These are phyloP conservation scores for Quercus lobata DNA, from an alignment of 331 rosid genomes.

Conservation along the genomic window DNA sequence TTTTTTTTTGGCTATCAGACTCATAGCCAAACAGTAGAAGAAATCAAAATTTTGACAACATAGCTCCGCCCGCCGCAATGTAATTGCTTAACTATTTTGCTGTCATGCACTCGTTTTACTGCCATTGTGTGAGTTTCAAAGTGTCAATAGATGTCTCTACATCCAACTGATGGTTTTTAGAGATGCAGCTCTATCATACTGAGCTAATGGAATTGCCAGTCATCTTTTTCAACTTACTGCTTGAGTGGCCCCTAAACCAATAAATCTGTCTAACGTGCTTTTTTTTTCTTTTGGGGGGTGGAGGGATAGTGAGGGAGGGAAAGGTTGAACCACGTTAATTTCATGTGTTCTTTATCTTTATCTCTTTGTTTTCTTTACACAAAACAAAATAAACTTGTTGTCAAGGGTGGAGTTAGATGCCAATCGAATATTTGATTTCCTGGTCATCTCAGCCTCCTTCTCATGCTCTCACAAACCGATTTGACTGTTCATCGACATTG, in stretches of 20 bases:
- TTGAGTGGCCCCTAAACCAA: background rate
- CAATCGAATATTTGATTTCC: slow-evolving; percentile 35
- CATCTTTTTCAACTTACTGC: background rate
- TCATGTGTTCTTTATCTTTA: too few species aligned
- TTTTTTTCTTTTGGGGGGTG: too few species aligned
- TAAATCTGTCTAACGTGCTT: background rate
- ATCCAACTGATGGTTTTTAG: background rate
- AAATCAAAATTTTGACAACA: too few species aligned
- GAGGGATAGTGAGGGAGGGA: too few species aligned
- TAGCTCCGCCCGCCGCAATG: background rate
- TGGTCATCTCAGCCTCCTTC: slow-evolving; percentile 1
- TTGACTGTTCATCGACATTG: background rate
- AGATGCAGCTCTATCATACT: background rate
- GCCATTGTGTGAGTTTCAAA: background rate
- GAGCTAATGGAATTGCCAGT: too few species aligned
- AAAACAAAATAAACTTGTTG: too few species aligned
- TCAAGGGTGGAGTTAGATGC: slow-evolving; percentile 7
- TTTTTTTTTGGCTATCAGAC: too few species aligned
- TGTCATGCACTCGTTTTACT: background rate
- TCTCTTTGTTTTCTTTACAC: too few species aligned
- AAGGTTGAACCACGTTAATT: too few species aligned
- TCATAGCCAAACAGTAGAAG: too few species aligned
- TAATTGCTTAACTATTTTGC: background rate
- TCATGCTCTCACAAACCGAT: background rate
- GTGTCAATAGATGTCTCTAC: background rate